These are phyloP conservation scores for Mrakia hoshinonis DNA, from an alignment of 768 basidiomycete species.

Conservation along the genomic window DNA sequence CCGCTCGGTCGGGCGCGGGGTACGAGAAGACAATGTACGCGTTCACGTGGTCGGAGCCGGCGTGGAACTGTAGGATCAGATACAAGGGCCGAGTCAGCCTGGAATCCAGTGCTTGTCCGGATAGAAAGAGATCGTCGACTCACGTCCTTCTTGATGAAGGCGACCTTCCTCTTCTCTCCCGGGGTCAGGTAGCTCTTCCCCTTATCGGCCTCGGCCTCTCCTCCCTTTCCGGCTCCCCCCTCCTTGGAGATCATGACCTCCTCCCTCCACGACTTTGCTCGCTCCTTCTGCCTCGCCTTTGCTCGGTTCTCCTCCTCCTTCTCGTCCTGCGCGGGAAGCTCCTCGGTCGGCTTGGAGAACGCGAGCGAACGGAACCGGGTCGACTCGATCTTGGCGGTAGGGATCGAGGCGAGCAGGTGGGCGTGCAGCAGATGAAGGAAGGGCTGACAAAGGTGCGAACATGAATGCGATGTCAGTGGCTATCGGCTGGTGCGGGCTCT, in stretches of 20 bases:
- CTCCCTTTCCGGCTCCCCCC: constrained; percentile 41
- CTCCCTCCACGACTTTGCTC: constrained; percentile 39
- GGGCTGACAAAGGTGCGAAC: constrained; percentile 48
- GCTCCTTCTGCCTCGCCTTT: constrained; percentile 37
- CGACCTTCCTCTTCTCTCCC: constrained; percentile 81
- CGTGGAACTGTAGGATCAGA: constrained; percentile 54
- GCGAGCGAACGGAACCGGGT: constrained; percentile 87
- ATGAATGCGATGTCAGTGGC: neutral
- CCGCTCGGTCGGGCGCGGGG: constrained; percentile 40
- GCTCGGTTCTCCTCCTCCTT: constrained; percentile 38
- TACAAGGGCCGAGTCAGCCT: neutral
- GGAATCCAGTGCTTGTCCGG: neutral
- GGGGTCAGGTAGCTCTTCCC: constrained; percentile 60
- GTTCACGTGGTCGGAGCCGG: constrained; percentile 63
- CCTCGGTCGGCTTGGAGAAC: constrained; percentile 71
- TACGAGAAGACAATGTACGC: constrained; percentile 89
- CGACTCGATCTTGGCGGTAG: constrained; percentile 77
- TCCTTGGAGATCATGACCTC: constrained; percentile 41
- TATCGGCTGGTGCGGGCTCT: neutral
- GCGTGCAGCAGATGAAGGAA: constrained; percentile 64
- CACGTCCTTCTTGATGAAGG: constrained; percentile 75
- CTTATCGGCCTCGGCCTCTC: constrained; percentile 42
- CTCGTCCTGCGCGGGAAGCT: constrained; percentile 43
- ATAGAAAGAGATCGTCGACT: constrained; percentile 26
- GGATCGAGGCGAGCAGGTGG: constrained; percentile 64